Base-by-base conservation (phyloP, 768 basidiomycete species). In the Xerocomellus dryophilus region DNA sequence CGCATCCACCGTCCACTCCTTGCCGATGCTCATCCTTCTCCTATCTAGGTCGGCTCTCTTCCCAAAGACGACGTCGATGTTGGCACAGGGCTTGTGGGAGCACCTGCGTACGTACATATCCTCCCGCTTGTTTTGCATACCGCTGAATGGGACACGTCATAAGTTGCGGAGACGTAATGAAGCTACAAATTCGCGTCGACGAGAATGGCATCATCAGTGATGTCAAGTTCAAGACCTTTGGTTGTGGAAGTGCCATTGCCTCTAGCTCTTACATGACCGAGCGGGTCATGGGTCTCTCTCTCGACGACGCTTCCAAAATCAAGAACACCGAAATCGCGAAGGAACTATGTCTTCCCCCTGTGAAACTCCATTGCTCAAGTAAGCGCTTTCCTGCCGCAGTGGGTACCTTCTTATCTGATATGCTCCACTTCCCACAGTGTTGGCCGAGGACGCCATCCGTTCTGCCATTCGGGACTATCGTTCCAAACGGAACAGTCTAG, bases 291-390 rank as follows among this genome's bases (percentile, higher is more conserved):
- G 97, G 97, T 23, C 80, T 98, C 57, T 86, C 88, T 9, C 74
- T 99, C 51, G 97, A 98, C 49, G 92, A 94, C 56, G 97, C 97
- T 8, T 92, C 92, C 50, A 86, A 87, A 69, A 96, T 99, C 64
- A 97, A 95, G 76, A 99, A 99, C 77, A 98, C 97, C 11, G 97
- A 98, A 71, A 99, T 98, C 68, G 97, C 97, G 20, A 95, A 97
- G 75, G 97, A 98, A 73, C 75, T 98, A 17, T 90, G 89, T 64
- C 74, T 98, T 44, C 96, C 96, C 7, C 95, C 96, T 46, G 96
- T 98, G 66, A 98, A 98, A 73, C 82, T 94, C 17, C 92, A 94
- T 71, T 94, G 93, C 66, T 93, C 92, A 27, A 94, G 93, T 94
- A 61, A 47, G 88, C 32, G n/a, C n/a, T 47, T 59, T 58, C 49